A percentile compares a stretch with the other conserved stretches of the same genome.
phyloP scores from a whole-genome alignment of 2,329 filamentous ascomycete species.

The Scedosporium apiospermum region DNA sequence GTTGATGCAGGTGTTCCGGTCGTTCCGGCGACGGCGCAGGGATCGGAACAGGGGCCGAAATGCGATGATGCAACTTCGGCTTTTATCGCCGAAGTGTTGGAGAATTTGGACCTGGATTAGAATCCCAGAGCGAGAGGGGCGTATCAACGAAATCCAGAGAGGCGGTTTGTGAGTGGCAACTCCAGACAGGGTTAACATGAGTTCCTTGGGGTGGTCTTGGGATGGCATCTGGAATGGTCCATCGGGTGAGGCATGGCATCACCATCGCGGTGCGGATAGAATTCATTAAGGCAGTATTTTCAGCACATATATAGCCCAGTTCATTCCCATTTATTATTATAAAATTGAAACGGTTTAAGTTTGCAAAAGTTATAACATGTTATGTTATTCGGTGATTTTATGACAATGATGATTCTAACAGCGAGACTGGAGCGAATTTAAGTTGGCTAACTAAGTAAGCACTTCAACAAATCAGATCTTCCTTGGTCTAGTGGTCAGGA shows the following conservation, averaged over 20 bases:
- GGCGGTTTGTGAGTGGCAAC: background rate
- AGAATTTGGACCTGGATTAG: slow-evolving; percentile 15
- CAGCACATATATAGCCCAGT: no score
- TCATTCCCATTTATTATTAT: no score
- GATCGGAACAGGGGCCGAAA: background rate
- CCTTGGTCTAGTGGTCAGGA: slow-evolving; percentile 2
- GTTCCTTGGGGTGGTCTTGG: no score
- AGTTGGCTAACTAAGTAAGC: background rate
- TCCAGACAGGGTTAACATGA: no score
- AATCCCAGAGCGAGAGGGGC: background rate
- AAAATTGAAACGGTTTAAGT: no score
- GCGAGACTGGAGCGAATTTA: background rate
- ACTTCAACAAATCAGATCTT: background rate
- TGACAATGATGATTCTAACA: no score
- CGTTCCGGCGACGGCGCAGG: background rate
- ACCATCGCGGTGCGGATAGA: no score
- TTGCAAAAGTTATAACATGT: no score
- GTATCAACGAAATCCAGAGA: background rate
- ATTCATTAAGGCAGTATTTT: no score
- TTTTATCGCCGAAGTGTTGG: slow-evolving; percentile 14
- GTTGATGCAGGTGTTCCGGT: background rate
- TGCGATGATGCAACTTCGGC: background rate
- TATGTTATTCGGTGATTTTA: no score
- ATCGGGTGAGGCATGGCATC: no score
- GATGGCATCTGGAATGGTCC: no score